Base-by-base conservation (phyloP, 129 eudicot genomes). In the Pulicaria dysenterica region DNA sequence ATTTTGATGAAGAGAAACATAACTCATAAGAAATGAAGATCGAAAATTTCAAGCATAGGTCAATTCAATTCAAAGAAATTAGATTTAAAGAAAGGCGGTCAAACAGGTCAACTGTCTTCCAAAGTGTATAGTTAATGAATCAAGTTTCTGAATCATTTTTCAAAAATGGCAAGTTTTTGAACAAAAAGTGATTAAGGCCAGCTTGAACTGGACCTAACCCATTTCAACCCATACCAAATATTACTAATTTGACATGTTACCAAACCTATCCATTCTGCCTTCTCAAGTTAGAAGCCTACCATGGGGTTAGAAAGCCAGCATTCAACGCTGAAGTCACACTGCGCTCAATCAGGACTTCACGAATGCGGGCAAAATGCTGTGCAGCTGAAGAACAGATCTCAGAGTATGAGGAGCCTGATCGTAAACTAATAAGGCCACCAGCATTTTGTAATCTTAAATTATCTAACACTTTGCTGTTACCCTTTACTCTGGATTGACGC, bases 231-330 rank as follows among this genome's bases (percentile, higher is more conserved):
- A 0, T 24, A 2, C 57, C 8, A 6, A 51, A 14, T 16, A 8
- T 13, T 57, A 14, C 3, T 40, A 2, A 10, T 59, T 59, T 59
- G 46, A 59, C 66, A 44, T 2, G 19, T 53, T 39, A 53, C 48
- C 60, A 19, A 36, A 13, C 75, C 51, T 8, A 24, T 24, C 31
- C 31, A 24, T 24, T 24, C 31, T 24, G 31, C 31, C 31, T 0
- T 2, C 31, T n/a, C 4, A 5, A 5, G 15, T 55, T 31, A 67
- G 61, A n/a, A 69, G 45, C 88, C 2, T 77, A 87, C 96, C 96
- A 92, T 4, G 96, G 98, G 62, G 87, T 92, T 47, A 92, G 70
- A 73, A 89, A 92, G 16, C 96, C 91, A 69, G 98, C 89, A 71
- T 86, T 85, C 75, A 92, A 75, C 36, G 89, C 79, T 63, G 95